A percentile compares a stretch with the other conserved stretches of the same genome.
phyloP scores from a whole-genome alignment of 2,329 filamentous ascomycete genomes.

The Sarocladium oryzae region DNA sequence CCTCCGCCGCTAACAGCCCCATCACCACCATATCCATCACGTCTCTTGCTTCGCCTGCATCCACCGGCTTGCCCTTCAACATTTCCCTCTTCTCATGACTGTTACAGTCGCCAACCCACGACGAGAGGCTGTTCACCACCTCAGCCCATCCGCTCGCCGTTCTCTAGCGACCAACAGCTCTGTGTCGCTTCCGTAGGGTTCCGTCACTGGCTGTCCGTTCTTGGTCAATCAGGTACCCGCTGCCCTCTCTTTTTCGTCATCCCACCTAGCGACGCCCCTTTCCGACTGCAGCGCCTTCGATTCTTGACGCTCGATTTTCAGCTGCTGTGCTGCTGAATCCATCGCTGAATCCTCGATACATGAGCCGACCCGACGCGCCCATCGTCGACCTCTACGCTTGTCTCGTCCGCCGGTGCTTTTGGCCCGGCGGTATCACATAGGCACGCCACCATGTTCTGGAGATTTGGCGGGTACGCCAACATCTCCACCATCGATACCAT shows the following conservation, averaged over 20 bases:
- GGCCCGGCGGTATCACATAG: constrained; percentile 26
- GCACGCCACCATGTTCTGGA: constrained; percentile 88
- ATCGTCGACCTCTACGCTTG: constrained; percentile 15
- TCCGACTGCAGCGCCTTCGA: constrained; percentile 2
- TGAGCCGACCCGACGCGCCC: constrained; percentile 14
- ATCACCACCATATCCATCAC: constrained; percentile 1
- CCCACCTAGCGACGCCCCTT: constrained; percentile 2
- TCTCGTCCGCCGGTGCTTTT: constrained; percentile 20
- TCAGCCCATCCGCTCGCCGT: not conserved
- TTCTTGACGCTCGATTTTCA: not conserved
- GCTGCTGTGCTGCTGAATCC: not conserved
- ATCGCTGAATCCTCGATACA: constrained; percentile 4
- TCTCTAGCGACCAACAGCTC: too few relatives aligned
- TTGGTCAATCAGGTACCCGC: constrained; percentile 5
- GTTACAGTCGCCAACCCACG: not conserved
- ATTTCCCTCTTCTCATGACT: not conserved
- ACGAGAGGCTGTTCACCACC: not conserved
- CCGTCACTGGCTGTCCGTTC: not conserved
- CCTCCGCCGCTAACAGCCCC: constrained; percentile 6
- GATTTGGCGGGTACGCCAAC: constrained; percentile 97
- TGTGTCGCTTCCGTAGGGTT: not conserved
- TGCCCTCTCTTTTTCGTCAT: constrained; percentile 9
- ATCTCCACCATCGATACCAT: constrained; percentile 94
- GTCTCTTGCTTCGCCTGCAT: constrained; percentile 1
- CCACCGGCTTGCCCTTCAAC: not conserved